Base-by-base conservation (phyloP, 2,329 filamentous ascomycete genomes). In the Curvularia sp. region DNA sequence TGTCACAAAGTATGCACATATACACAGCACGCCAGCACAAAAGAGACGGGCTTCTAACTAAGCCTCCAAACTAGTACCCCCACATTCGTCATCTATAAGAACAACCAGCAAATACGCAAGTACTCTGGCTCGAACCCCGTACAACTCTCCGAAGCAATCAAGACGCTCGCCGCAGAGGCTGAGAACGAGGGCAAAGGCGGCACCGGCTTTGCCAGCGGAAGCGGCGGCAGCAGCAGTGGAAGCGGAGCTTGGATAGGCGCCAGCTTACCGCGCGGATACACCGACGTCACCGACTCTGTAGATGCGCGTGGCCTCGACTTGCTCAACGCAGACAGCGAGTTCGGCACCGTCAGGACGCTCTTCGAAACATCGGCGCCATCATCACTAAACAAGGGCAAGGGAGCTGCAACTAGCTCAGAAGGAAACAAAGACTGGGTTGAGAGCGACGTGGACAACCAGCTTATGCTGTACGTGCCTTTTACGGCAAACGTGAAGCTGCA, bases 361-460 rank as follows among this genome's bases (percentile, higher is more conserved):
- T 93, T 98, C 74, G 87, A 89, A n/a, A 65, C 70, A 4, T 79
- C 82, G 56, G 87, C 89, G 77, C 93, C 93, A 5, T 86, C 83
- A 53, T 83, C 83, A 1, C 77, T 93, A 54, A 73, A 78, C 48
- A 68, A 66, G 52, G 78, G 74, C 53, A 84, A 84, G 64, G 79
- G 76, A 48, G 86, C 80, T 32, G 76, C 76, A 7, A 8, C 41
- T n/a, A 23, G 21, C 13, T 25, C 41, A 23, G 75, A 80, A 27
- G 87, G 86, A 10, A 78, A 75, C 66, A 78, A 79, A 73, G 94
- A 99, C 78, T 98, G 91, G 89, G 88, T 98, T 21, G 92, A 97
- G 82, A 97, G 92, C 77, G 94, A 97, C 74, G 96, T 94, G 34
- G 95, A 99, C 74, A 93, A 98, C 80, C 95, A 99, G 82, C 82